A percentile compares a stretch with the other conserved stretches of the same genome.
Conservation (phyloP, 148 eudicot species). For the Vaccinium corymbosum region DNA sequence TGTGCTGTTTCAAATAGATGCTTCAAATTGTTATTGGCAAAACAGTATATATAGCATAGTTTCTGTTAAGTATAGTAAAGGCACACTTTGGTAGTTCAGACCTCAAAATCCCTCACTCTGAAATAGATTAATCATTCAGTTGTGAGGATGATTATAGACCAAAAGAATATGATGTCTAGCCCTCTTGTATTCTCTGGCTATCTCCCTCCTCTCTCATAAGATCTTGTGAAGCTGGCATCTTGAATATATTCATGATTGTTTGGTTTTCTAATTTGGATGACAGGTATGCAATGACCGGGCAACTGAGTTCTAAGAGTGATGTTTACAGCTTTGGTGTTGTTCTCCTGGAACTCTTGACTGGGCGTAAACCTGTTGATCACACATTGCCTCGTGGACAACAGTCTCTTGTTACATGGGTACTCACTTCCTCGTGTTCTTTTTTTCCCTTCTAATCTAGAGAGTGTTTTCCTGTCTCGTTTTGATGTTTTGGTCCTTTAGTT, state of each 20-base stretch:
- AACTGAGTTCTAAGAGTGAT: slow-evolving; percentile 72
- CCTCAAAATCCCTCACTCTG: background rate
- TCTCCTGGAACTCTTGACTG: slow-evolving; percentile 75
- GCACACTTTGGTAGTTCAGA: background rate
- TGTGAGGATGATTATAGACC: background rate
- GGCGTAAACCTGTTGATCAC: slow-evolving; percentile 82
- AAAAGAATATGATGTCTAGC: background rate
- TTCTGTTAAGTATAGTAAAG: background rate
- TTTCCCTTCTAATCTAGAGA: background rate
- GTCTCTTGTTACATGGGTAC: slow-evolving; percentile 84
- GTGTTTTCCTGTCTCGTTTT: background rate
- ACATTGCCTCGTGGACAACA: slow-evolving; percentile 85
- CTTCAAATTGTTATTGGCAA: background rate
- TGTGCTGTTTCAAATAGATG: background rate
- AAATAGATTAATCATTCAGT: background rate
- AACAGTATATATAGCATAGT: background rate
- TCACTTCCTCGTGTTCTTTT: background rate
- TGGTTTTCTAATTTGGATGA: slow-evolving; percentile 5
- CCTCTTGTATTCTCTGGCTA: background rate
- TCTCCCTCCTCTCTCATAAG: background rate
- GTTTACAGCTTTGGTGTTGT: slow-evolving; percentile 86
- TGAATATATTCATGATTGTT: background rate
- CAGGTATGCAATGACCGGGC: slow-evolving; percentile 91
- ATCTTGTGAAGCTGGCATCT: background rate
- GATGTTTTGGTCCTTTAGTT: background rate